Conservation (phyloP, 352 stramenopile genomes). For the Thalassiosira livingstoniorum region DNA sequence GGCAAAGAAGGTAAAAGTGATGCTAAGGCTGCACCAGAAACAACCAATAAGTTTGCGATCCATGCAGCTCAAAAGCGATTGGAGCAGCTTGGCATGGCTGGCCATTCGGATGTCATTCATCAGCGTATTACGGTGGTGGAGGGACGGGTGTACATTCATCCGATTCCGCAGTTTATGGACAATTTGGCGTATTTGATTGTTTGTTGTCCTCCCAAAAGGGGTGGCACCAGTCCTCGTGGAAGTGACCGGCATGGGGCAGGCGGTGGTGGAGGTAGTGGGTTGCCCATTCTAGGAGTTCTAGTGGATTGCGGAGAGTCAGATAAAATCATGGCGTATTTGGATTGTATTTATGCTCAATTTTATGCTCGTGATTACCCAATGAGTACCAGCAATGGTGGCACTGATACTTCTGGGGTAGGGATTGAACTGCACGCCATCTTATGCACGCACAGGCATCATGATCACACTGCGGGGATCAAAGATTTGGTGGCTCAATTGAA, state of each 20-base stretch:
- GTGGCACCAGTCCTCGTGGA: not conserved
- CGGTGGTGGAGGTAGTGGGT: not conserved
- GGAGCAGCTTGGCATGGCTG: constrained; percentile 18
- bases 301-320: constrained; percentile 78
- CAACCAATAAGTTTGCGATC: too few relatives aligned
- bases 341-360: constrained; percentile 70
- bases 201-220: constrained; percentile 49
- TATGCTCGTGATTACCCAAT: constrained; percentile 54
- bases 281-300: constrained; percentile 66
- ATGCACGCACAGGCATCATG: constrained; percentile 82
- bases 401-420: not conserved
- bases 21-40: not conserved
- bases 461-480: constrained; percentile 77
- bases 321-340: constrained; percentile 53
- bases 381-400: not conserved
- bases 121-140: constrained; percentile 68
- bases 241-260: too few relatives aligned
- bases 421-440: constrained; percentile 78
- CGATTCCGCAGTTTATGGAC: constrained; percentile 74
- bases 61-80: constrained; percentile 12
- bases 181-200: constrained; percentile 81
- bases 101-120: constrained; percentile 77
- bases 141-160: constrained; percentile 77
- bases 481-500: constrained; percentile 44
- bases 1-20: not conserved